These are phyloP conservation scores for Ensete glaucum DNA, from an alignment of 176 grass and related monocot species.

Conservation along the genomic window DNA sequence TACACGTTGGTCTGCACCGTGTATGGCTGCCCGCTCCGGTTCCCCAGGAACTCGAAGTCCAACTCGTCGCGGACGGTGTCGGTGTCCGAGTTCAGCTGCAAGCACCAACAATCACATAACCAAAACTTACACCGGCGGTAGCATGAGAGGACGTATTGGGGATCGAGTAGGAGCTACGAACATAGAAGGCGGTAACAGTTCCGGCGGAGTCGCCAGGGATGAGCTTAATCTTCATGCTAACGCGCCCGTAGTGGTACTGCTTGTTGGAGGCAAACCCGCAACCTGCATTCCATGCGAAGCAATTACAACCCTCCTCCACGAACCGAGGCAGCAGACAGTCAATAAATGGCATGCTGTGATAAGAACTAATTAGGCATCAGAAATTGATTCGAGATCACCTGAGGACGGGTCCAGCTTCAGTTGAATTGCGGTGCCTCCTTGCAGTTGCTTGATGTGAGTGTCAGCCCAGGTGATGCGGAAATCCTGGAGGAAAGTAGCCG, in stretches of 20 bases:
- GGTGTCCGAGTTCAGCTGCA: background rate
- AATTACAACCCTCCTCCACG: too few species aligned
- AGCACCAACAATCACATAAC: background rate
- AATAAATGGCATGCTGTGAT: too few species aligned
- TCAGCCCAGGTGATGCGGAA: constrained; percentile 1
- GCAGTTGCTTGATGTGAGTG: background rate
- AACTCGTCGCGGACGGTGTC: background rate
- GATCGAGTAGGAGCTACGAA: background rate
- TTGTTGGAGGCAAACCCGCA: constrained; percentile 1
- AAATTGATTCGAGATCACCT: background rate
- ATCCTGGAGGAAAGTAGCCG: background rate
- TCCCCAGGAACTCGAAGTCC: background rate
- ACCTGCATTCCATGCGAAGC: background rate
- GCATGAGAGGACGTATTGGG: too few species aligned
- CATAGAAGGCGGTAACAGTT: background rate
- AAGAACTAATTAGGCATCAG: background rate
- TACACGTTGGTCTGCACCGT: constrained; percentile 2
- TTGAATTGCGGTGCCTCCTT: background rate
- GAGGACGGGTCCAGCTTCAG: constrained; percentile 1
- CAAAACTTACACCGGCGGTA: too few species aligned
- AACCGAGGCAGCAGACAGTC: too few species aligned
- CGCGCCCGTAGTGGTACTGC: background rate
- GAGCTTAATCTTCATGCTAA: constrained; percentile 1
- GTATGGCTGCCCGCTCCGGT: background rate
- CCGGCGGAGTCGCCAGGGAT: background rate